Evolutionary conservation across 2,329 filamentous ascomycete species (phyloP).

Genomic region (Trichophyton equinum): DNA sequence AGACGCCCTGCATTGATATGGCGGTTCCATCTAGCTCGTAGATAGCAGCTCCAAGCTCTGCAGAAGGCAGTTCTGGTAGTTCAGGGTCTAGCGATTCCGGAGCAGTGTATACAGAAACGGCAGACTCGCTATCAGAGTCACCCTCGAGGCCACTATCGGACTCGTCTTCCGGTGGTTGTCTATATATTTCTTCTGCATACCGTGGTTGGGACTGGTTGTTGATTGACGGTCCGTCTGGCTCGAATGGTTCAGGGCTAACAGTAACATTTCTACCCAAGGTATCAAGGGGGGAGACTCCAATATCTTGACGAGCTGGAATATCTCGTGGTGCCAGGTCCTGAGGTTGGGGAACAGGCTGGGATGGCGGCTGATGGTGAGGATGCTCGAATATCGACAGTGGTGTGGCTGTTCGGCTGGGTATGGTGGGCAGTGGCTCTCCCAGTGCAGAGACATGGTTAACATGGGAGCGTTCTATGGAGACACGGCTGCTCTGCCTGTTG

Average conservation of each 20-base stretch:
- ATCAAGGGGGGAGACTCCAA: neutral
- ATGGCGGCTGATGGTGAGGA: too few species aligned
- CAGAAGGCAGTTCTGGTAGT: neutral
- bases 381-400: neutral
- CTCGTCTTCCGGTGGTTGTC: neutral
- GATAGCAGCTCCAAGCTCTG: neutral
- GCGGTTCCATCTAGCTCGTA: neutral
- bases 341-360: neutral
- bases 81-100: slow-evolving; percentile 9
- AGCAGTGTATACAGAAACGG: slow-evolving; percentile 20
- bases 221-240: neutral
- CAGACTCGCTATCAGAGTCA: slow-evolving; percentile 16
- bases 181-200: neutral
- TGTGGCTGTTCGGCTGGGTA: neutral
- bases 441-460: neutral
- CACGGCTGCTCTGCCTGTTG: too few species aligned
- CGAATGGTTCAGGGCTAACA: neutral
- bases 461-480: too few species aligned
- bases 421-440: neutral
- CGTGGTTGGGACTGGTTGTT: neutral
- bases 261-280: neutral
- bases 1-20: neutral
- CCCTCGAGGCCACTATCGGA: too few species aligned
- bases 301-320: neutral
- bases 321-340: neutral